These are phyloP conservation scores for Aspergillus oerlinghausenensis DNA, from an alignment of 2,329 filamentous ascomycete genomes.

Conservation along the genomic window DNA sequence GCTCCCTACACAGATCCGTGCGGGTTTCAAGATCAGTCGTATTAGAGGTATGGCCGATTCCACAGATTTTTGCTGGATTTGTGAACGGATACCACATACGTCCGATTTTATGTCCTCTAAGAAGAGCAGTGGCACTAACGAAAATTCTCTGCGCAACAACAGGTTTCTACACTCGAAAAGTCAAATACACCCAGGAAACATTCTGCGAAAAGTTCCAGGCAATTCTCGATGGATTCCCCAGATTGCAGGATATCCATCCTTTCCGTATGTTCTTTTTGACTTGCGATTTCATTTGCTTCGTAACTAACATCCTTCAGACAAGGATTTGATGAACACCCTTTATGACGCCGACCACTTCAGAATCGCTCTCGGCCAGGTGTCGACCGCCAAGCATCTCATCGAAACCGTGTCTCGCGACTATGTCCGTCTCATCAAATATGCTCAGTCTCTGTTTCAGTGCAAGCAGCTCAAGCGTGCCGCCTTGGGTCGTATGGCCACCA, in stretches of 20 bases:
- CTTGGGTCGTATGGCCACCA: constrained; percentile 95
- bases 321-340: constrained; percentile 90
- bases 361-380: constrained; percentile 92
- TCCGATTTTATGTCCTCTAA: not conserved
- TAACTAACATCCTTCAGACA: constrained; percentile 43
- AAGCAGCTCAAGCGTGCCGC: constrained; percentile 97
- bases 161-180: constrained; percentile 95
- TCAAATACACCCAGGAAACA: constrained; percentile 97
- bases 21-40: constrained; percentile 92
- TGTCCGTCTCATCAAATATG: constrained; percentile 92
- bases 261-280: constrained; percentile 60
- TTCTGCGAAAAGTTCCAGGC: constrained; percentile 88
- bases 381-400: constrained; percentile 91
- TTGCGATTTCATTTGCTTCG: constrained; percentile 12
- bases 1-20: constrained; percentile 89
- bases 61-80: not conserved
- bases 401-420: constrained; percentile 96
- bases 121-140: constrained; percentile 20
- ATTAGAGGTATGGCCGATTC: constrained; percentile 57
- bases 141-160: constrained; percentile 18
- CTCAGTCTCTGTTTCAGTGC: constrained; percentile 95
- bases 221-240: constrained; percentile 89
- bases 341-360: constrained; percentile 98
- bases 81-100: not conserved
- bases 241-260: constrained; percentile 89